Evolutionary conservation across 768 basidiomycete species (phyloP), one percentile per base, ranked within the genome.

Genomic region (Suillus clintonianus): DNA sequence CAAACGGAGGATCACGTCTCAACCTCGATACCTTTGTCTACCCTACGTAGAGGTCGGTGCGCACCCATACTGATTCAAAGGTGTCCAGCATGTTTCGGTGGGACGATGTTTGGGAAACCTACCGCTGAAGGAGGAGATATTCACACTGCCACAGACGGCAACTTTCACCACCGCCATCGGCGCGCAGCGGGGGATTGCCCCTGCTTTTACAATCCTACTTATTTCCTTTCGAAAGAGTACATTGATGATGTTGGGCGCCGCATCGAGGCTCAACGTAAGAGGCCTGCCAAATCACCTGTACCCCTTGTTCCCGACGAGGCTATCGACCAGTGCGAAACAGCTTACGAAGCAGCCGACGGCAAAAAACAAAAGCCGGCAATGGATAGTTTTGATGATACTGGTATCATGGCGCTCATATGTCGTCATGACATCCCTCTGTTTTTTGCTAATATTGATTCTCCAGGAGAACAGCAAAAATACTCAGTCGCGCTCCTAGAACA

Each of bases 401-500:
- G 81, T 0, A 58, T 79, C 45, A 81, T 82, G 75, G 75, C 73
- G 0, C 65, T 81, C 0, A 75, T 79, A 0, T 82, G 80, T 63
- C 62, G 73, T 1, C 80, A 81, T 47, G 75, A 79, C 45, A 73
- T 78, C 13, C 73, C 75, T 0, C 59, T 81, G 0, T 77, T 77
- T 37, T 62, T 80, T 3, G 75, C 76, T 19, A 80, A 83, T 59
- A 80, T 83, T 15, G 74, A 78, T 61, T 70, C 78, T 1, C 71
- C 78, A n/a, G 78, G 80, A 11, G 76, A 81, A 60, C 67, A 79
- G 63, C 76, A 81, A 59, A 74, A 79, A 22, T 81, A 77, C 65
- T 70, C 73, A n/a, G 67, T 81, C 3, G 68, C 78, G 0, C 68
- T 81, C 0, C 62, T 82, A 2, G 59, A 74, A 27, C 65, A 74